Conservation (phyloP, 2,329 filamentous ascomycete genomes). For the Clarireedia monteithiana region DNA sequence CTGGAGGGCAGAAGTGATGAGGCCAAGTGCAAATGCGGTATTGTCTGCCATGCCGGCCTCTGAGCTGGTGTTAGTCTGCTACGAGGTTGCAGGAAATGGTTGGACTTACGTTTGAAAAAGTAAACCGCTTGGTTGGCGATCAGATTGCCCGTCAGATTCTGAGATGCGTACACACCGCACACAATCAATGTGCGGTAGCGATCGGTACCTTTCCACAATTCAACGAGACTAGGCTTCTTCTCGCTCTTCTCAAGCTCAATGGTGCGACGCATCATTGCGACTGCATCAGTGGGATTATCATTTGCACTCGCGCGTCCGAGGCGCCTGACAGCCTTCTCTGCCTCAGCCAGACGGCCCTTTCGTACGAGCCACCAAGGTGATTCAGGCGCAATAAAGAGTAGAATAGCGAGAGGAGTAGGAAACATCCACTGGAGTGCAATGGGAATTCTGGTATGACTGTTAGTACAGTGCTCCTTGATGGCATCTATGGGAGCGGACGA, state of each 20-base stretch:
- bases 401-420: conserved; percentile 42
- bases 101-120: conserved; percentile 40
- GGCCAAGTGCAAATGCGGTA: conserved; percentile 51
- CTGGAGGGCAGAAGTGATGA: conserved; percentile 58
- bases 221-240: conserved; percentile 40
- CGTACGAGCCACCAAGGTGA: conserved; percentile 43
- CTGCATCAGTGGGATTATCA: conserved; percentile 39
- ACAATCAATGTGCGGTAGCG: conserved; percentile 48
- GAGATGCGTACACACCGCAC: conserved; percentile 49
- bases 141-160: conserved; percentile 54
- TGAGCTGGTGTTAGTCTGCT: conserved; percentile 31
- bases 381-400: conserved; percentile 40
- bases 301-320: conserved; percentile 33
- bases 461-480: conserved; percentile 25
- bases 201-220: conserved; percentile 49
- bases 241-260: conserved; percentile 44
- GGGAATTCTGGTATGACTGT: conserved; percentile 36
- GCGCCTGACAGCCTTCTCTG: conserved; percentile 30
- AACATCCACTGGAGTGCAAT: conserved; percentile 47
- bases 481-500: conserved; percentile 21
- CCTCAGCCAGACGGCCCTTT: conserved; percentile 35
- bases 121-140: conserved; percentile 57
- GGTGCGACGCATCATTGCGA: conserved; percentile 52
- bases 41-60: conserved; percentile 51
- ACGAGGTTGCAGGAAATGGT: conserved; percentile 10